These are phyloP conservation scores for Wickerhamomyces chambardii DNA, from an alignment of 805 yeast species.

Conservation along the genomic window DNA sequence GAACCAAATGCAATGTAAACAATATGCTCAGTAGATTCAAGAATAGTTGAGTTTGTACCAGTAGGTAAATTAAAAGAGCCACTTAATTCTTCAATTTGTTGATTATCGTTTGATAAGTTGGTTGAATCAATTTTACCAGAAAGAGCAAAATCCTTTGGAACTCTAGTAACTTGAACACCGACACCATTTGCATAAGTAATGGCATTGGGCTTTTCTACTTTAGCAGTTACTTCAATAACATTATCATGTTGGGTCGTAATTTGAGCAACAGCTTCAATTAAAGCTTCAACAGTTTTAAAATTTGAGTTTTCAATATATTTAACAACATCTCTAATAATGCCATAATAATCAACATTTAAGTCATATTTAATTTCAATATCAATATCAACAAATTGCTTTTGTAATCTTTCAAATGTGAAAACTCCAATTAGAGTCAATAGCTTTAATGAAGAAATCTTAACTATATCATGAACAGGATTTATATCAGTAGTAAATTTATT, in stretches of 20 bases:
- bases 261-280: constrained; percentile 66
- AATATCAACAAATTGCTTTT: constrained; percentile 65
- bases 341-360: constrained; percentile 15
- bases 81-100: constrained; percentile 1
- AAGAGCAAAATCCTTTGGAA: constrained; percentile 28
- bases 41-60: constrained; percentile 19
- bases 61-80: constrained; percentile 10
- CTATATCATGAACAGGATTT: constrained; percentile 11
- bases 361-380: constrained; percentile 41
- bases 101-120: background rate
- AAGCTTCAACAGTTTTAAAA: constrained; percentile 90
- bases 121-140: constrained; percentile 8
- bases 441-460: constrained; percentile 40
- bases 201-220: constrained; percentile 83
- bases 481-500: constrained; percentile 2
- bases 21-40: constrained; percentile 26
- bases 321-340: constrained; percentile 40
- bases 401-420: constrained; percentile 80
- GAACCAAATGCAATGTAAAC: constrained; percentile 88
- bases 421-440: constrained; percentile 84
- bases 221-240: constrained; percentile 38
- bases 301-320: constrained; percentile 66
- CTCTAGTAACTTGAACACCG: constrained; percentile 67
- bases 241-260: constrained; percentile 33
- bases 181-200: constrained; percentile 82